Evolutionary conservation across 495 filamentous ascomycete genomes (phyloP).

Genomic region (Podospora fimiseda): DNA sequence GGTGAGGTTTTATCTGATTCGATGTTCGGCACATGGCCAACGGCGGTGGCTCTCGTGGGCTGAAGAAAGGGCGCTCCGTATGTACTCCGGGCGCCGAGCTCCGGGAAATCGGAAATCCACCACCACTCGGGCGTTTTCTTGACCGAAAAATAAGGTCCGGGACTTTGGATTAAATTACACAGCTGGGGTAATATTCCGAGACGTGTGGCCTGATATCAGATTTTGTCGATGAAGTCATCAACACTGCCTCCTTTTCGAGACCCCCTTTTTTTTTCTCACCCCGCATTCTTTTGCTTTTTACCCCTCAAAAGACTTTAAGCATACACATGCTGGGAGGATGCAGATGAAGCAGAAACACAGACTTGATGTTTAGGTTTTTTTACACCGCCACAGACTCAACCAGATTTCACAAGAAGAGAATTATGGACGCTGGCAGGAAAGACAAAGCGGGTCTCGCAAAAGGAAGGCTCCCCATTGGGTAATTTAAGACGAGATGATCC

Average conservation of each 20-base stretch:
- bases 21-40: background rate
- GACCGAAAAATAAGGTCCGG: background rate
- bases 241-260: background rate
- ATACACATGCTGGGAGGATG: background rate
- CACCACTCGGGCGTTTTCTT: background rate
- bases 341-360: background rate
- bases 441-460: background rate
- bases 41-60: background rate
- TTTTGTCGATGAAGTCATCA: background rate
- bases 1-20: background rate
- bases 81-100: slow-evolving; percentile 6
- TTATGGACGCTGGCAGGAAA: too few relatives aligned
- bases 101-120: slow-evolving; percentile 8
- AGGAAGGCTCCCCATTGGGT: background rate
- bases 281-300: background rate
- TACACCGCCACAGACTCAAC: background rate
- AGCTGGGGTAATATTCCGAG: slow-evolving; percentile 7
- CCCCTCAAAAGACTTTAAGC: background rate
- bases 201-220: background rate
- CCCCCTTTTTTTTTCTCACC: background rate
- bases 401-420: too few relatives aligned
- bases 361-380: background rate
- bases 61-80: slow-evolving; percentile 1
- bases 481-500: background rate
- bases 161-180: background rate